These are phyloP conservation scores for Erodium maritimum DNA, from an alignment of 345 rosid species.

Conservation along the genomic window DNA sequence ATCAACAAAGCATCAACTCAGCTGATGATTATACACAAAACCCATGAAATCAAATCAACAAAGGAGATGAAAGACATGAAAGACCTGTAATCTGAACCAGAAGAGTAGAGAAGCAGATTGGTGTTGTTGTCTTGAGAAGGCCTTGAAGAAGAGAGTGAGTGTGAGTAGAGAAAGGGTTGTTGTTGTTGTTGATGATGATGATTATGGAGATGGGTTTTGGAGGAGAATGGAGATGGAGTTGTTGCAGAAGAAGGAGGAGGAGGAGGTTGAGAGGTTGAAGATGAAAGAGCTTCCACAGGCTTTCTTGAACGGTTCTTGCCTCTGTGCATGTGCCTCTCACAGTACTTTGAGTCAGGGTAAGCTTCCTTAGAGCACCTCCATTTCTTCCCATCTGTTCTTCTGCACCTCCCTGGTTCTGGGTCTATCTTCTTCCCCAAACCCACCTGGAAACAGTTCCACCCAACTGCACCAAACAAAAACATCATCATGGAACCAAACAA, in stretches of 20 bases:
- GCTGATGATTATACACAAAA: not conserved
- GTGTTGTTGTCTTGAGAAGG: conserved; percentile 25
- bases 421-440: conserved; percentile 69
- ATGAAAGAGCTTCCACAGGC: conserved; percentile 53
- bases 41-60: conserved; percentile 4
- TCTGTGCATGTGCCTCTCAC: conserved; percentile 93
- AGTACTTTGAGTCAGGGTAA: conserved; percentile 80
- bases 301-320: conserved; percentile 97
- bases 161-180: conserved; percentile 3
- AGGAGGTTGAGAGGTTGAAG: not conserved
- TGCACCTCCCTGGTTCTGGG: conserved; percentile 87
- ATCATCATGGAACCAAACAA: too few relatives aligned
- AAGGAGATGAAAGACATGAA: not conserved
- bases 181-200: conserved; percentile 3
- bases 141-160: conserved; percentile 28
- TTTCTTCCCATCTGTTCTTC: conserved; percentile 95
- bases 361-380: conserved; percentile 95
- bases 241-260: not conserved
- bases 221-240: not conserved
- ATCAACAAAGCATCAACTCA: conserved; percentile 1
- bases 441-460: conserved; percentile 73
- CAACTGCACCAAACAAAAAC: conserved; percentile 43
- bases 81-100: conserved; percentile 49
- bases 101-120: conserved; percentile 35
- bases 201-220: not conserved